These are phyloP conservation scores for Brassica napus DNA, from an alignment of 345 rosid species.

Conservation along the genomic window Da-Ae NC_063448.1:2000501-2001000, in stretches of 20 bases:
- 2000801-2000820: constrained; percentile 70
- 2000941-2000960: not conserved
- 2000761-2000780: constrained; percentile 70
- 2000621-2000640: constrained; percentile 54
- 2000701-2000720: constrained; percentile 77
- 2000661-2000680: constrained; percentile 56
- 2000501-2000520: constrained; percentile 48
- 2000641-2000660: constrained; percentile 54
- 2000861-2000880: constrained; percentile 7
- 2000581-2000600: constrained; percentile 67
- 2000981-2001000: not conserved
- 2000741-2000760: constrained; percentile 49
- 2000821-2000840: constrained; percentile 49
- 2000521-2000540: constrained; percentile 23
- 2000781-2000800: constrained; percentile 76
- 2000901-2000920: not conserved
- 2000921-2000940: not conserved
- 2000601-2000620: constrained; percentile 65
- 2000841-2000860: constrained; percentile 42
- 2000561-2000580: constrained; percentile 61
- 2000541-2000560: constrained; percentile 61
- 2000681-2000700: constrained; percentile 60
- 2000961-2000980: not conserved
- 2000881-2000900: not conserved
- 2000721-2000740: constrained; percentile 57